A percentile compares a stretch with the other conserved stretches of the same genome.
phyloP scores from a whole-genome alignment of 2,329 filamentous ascomycete genomes.

The Colletotrichum horii region DNA sequence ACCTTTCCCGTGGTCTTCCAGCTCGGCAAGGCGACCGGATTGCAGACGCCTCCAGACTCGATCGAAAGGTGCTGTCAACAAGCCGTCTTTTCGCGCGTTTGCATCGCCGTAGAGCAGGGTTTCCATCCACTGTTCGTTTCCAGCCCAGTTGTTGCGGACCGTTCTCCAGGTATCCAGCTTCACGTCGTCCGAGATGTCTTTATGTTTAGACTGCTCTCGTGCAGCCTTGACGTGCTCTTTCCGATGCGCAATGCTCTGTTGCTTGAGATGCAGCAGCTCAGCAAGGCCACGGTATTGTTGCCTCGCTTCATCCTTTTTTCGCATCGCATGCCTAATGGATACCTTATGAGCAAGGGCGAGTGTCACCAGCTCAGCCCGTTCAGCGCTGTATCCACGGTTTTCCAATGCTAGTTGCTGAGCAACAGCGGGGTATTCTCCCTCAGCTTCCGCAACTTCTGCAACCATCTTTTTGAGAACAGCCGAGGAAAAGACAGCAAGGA shows the following conservation, averaged over 20 bases:
- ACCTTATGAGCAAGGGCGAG: slow-evolving; percentile 77
- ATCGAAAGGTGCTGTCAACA: slow-evolving; percentile 73
- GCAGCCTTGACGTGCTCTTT: slow-evolving; percentile 48
- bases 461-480: slow-evolving; percentile 77
- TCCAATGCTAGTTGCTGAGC: slow-evolving; percentile 64
- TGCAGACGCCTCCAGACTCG: slow-evolving; percentile 74
- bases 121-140: slow-evolving; percentile 76
- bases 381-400: slow-evolving; percentile 60
- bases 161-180: slow-evolving; percentile 61
- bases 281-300: slow-evolving; percentile 68
- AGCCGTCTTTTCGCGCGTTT: slow-evolving; percentile 58
- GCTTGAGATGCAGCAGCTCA: slow-evolving; percentile 67
- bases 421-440: slow-evolving; percentile 48
- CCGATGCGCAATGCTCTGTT: slow-evolving; percentile 59
- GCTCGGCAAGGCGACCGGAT: slow-evolving; percentile 59
- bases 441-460: slow-evolving; percentile 43
- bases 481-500: slow-evolving; percentile 84
- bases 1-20: slow-evolving; percentile 56
- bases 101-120: slow-evolving; percentile 72
- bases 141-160: slow-evolving; percentile 78
- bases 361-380: slow-evolving; percentile 62
- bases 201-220: slow-evolving; percentile 27
- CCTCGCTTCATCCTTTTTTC: slow-evolving; percentile 64
- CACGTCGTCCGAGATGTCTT: slow-evolving; percentile 43
- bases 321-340: slow-evolving; percentile 65